Evolutionary conservation across 805 yeast genomes (phyloP), one percentile per base, ranked within the genome.

Genomic region (Candida chauliodis): DNA sequence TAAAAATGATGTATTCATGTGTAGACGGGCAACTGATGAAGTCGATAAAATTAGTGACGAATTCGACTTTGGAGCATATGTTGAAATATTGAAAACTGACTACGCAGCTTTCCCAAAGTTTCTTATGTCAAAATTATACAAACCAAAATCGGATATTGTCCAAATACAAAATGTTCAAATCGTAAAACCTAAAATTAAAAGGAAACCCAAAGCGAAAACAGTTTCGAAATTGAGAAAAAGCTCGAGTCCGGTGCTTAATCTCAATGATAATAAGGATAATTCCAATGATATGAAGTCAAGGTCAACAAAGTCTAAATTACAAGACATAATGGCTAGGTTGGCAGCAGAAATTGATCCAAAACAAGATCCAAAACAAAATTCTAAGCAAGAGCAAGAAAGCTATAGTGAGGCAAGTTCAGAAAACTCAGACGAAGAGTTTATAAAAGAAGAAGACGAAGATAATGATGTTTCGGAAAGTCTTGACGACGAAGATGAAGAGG

Each of bases 21-120:
- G 77, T 44, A 50, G 68, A 31, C 52, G 73, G 40, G 71, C 69
- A n/a, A 51, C 69, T 38, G 72, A 70, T 45, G 52, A 58, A 9
- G 49, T 49, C 5, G 64, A 61, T 1, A 46, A 44, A 28, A 51
- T 71, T 39, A 55, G 73, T 1, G 59, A 59, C 18, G 43, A 30
- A 8, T 56, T 74, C 34, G 73, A 73, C 36, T 75, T 62, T 60
- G 52, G 59, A 26, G 65, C 55, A 8, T 50, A 66, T 40, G 33
- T 37, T 15, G 42, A 44, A 5, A 30, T 53, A 5, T 55, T 64
- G 28, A 30, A 40, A 4, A 45, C 42, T 6, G 56, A 62, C 42
- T 50, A 55, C 2, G 50, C 53, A 23, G 58, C 53, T 27, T 65
- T 70, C 44, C 47, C 55, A n/a, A 57, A 54, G 9, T 46, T 40